phyloP scores from a whole-genome alignment of 352 stramenopile genomes.

The Globisporangium apiculatum region DNA sequence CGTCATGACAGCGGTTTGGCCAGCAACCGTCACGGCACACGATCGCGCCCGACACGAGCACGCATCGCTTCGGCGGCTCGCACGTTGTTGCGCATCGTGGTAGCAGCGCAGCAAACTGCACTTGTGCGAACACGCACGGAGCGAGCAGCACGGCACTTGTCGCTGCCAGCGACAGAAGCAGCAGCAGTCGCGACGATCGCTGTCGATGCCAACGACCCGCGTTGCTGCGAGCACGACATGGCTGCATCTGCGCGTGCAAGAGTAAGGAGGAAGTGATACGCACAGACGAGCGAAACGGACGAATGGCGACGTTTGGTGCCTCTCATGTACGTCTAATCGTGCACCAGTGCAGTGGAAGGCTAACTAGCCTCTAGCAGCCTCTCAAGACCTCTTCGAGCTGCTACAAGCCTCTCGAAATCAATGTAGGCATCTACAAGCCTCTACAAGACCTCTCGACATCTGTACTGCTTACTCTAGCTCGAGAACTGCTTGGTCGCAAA shows the following conservation, averaged over 20 bases:
- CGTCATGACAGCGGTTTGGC: not conserved
- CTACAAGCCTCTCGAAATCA: no score
- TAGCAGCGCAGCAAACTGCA: constrained; percentile 1
- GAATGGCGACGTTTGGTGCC: no score
- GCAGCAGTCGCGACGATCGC: not conserved
- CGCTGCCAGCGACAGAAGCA: not conserved
- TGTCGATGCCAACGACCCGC: not conserved
- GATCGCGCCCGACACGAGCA: constrained; percentile 1
- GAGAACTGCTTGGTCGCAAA: constrained; percentile 35
- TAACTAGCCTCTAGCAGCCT: not conserved
- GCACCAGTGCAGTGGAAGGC: not conserved
- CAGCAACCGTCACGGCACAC: constrained; percentile 1
- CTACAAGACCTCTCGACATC: no score
- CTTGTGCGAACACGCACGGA: not conserved
- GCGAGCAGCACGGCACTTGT: not conserved
- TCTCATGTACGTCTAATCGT: no score
- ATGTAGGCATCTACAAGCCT: no score
- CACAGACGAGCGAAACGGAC: no score
- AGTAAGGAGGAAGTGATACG: no score
- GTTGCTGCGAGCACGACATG: no score
- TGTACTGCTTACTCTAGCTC: constrained; percentile 4
- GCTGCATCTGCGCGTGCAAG: no score
- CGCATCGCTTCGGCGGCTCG: constrained; percentile 1
- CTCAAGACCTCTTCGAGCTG: not conserved
- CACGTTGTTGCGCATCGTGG: not conserved